Evolutionary conservation across 208 protist genomes (phyloP), one percentile per base, ranked within the genome.

Genomic region (Crithidia sp.): DNA sequence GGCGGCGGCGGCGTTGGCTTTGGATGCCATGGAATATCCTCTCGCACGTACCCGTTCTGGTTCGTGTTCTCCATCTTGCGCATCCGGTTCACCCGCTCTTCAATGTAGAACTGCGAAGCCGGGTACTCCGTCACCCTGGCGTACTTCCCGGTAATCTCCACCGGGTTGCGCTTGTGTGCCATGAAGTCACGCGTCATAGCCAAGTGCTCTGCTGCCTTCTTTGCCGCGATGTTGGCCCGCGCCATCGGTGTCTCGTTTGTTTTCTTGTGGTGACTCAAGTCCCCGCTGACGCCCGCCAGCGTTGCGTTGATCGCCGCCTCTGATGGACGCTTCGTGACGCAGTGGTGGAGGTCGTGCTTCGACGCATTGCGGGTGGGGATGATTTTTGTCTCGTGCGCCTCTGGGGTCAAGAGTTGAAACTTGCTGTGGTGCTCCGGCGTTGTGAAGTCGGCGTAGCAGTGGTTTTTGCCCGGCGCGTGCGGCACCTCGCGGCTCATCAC

Each of bases 171-270:
- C 74, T 88, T 81, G 63, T 83, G 73, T 16, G 69, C 77, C 36
- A 80, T 79, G 61, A 88, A 92, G 17, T 85, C 86, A n/a, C 85
- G 84, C 64, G 83, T 84, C 77, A 85, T 93, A 40, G 86, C 88
- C 16, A 67, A 61, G 13, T 76, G 52, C 80, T 94, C 88, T 14
- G 80, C 80, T 1, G 57, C 70, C 40, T 71, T 39, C 80, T 93
- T 92, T 50, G 71, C 88, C 8, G 71, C 74, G 69, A 94, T 91
- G 71, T 90, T 95, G n/a, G 76, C 82, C 5, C 74, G 73, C 36
- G 91, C 88, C 67, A 94, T 77, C 12, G 82, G 58, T 16, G 74
- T 88, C 8, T 76, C 55, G 47, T 80, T 81, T 44, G 76, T 87
- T 65, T 81, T 71, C 14, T 70, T 55, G 49, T 81, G 74, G 71